phyloP scores from a whole-genome alignment of 2,329 filamentous ascomycete species.

The Botrytis fragariae region DNA sequence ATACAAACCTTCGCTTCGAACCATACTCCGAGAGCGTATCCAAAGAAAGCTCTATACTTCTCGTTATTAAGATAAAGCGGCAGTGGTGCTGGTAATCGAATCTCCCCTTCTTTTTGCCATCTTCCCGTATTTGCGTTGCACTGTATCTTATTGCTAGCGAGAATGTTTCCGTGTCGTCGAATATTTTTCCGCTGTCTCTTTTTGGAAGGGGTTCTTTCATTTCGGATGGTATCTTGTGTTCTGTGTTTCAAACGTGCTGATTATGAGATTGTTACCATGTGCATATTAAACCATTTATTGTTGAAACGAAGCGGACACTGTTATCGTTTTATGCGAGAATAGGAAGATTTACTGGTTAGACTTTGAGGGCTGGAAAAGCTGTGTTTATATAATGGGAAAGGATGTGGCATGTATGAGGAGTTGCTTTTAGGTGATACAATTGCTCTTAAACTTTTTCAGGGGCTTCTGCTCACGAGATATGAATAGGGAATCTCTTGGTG shows the following conservation, averaged over 20 bases:
- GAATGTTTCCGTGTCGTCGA: not conserved
- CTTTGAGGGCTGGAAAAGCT: not conserved
- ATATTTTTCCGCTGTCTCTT: not conserved
- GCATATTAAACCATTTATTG: too few relatives aligned
- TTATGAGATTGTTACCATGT: too few relatives aligned
- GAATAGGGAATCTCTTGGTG: too few relatives aligned
- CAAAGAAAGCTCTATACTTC: not conserved
- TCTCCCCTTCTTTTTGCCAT: not conserved
- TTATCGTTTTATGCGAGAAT: rapidly evolving
- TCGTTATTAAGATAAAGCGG: not conserved
- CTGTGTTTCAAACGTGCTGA: too few relatives aligned
- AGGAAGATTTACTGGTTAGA: not conserved
- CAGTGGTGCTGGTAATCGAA: not conserved
- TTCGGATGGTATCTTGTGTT: not conserved
- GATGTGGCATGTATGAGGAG: not conserved
- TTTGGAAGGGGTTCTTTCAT: not conserved
- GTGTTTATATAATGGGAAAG: not conserved
- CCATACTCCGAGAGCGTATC: not conserved
- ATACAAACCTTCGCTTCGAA: not conserved
- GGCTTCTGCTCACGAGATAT: too few relatives aligned
- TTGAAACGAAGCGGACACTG: not conserved
- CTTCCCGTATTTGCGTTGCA: not conserved
- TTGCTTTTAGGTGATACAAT: too few relatives aligned
- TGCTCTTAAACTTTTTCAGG: too few relatives aligned
- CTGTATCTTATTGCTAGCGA: rapidly evolving